Evolutionary conservation across 495 filamentous ascomycete genomes (phyloP), one percentile per base, ranked within the genome.

Genomic region (Hyaloscypha finlandica): DNA sequence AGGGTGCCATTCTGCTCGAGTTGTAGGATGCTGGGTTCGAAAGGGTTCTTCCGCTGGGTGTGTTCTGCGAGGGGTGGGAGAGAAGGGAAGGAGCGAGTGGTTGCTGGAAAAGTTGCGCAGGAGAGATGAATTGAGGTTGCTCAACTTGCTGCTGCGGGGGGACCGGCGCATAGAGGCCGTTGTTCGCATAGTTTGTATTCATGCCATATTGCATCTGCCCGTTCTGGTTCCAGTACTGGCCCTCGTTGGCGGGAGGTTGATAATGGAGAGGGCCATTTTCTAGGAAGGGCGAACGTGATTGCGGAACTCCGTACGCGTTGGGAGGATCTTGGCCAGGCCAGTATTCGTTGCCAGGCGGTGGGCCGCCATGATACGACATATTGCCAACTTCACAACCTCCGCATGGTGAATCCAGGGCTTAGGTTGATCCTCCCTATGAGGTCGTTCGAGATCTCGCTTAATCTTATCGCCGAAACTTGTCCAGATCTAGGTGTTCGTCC

Each of bases 51-150:
- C 39, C 45, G 56, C 68, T 32, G 53, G 65, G 65, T 0, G 64
- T 66, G 3, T 63, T 70, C 20, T 64, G 64, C 45, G 68, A 35
- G 37, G 61, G 57, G 39, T 70, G 30, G 6, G 74, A 39, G 29
- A 68, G 16, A 32, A 68, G 30, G 8, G 74, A 42, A 29, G 70
- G 8, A 12, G 58, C 25, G 61, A 57, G 56, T 20, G 57, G 68
- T 74, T 76, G 68, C 73, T 77, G 56, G 62, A 71, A 66, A 68
- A 72, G 71, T 55, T 74, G 72, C 12, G 70, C 63, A 20, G 74
- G 75, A 51, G 66, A 69, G 65, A 76, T 74, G 59, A 65, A 72
- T 66, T 75, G 72, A n/a, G 70, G 66, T 68, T 64, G 67, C 42
- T 61, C 42, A 30, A 61, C 55, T 33, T 68, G 71, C 25, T 56